phyloP scores from a whole-genome alignment of 169 alveolate genomes.

The Amoebophrya sp. region DNA sequence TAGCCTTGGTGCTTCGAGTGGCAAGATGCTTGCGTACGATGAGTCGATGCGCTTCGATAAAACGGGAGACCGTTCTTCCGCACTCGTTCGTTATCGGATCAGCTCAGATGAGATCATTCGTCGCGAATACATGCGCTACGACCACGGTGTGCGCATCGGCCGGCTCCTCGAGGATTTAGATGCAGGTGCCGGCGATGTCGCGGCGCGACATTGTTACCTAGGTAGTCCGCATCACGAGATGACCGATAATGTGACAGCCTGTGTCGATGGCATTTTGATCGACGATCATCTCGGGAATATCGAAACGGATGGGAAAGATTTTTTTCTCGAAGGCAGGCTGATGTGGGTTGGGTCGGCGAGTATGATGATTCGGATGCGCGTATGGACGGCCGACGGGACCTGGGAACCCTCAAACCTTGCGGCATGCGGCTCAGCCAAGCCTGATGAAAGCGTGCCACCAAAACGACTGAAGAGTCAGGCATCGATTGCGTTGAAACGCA shows the following conservation, averaged over 20 bases:
- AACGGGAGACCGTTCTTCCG: neutral
- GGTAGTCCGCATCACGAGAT: neutral
- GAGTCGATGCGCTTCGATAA: neutral
- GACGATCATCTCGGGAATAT: neutral
- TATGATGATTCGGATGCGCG: neutral
- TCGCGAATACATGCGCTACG: neutral
- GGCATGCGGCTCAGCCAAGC: neutral
- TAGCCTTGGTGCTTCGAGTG: too few relatives aligned
- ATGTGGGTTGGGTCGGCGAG: neutral
- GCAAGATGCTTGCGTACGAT: neutral
- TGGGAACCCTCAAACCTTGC: neutral
- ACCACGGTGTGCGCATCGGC: neutral
- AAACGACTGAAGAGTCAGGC: neutral
- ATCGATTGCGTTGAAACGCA: neutral
- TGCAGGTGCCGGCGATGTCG: neutral
- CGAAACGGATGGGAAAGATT: neutral
- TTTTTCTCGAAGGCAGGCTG: neutral
- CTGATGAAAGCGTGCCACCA: neutral
- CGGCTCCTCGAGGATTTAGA: neutral
- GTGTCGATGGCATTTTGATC: neutral
- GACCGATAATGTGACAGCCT: neutral
- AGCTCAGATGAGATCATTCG: neutral
- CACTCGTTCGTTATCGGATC: neutral
- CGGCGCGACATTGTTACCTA: neutral
- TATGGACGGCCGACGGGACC: neutral